phyloP scores from a whole-genome alignment of 805 yeast species.

The Kuraishia capsulata region DNA sequence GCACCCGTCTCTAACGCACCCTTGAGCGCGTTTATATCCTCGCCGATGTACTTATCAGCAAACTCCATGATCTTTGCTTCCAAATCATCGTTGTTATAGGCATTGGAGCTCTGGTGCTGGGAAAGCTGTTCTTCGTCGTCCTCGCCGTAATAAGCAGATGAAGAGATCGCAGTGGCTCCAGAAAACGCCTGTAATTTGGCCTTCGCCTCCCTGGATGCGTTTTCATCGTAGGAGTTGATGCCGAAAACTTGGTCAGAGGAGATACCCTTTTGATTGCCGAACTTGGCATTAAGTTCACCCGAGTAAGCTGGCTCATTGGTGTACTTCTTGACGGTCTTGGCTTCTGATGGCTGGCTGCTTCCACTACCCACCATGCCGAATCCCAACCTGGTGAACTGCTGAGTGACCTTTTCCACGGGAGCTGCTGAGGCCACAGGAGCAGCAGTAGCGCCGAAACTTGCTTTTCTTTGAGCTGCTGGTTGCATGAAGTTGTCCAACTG shows the following conservation, averaged over 20 bases:
- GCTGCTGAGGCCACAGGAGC: slow-evolving; percentile 9
- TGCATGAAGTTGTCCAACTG: slow-evolving; percentile 8
- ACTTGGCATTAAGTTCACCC: slow-evolving; percentile 69
- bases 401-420: slow-evolving; percentile 43
- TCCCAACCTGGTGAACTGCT: slow-evolving; percentile 73
- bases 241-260: slow-evolving; percentile 95
- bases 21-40: slow-evolving; percentile 81
- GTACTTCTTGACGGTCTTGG: neutral
- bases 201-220: slow-evolving; percentile 71
- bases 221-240: slow-evolving; percentile 73
- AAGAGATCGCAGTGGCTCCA: slow-evolving; percentile 87
- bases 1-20: slow-evolving; percentile 95
- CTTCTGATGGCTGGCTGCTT: slow-evolving; percentile 21
- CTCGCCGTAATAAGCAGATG: slow-evolving; percentile 88
- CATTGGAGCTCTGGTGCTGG: slow-evolving; percentile 16
- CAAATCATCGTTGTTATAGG: slow-evolving; percentile 32
- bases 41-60: slow-evolving; percentile 63
- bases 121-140: slow-evolving; percentile 45
- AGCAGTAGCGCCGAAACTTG: slow-evolving; percentile 6
- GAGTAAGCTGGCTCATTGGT: slow-evolving; percentile 51
- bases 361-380: slow-evolving; percentile 78
- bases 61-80: slow-evolving; percentile 46
- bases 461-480: slow-evolving; percentile 5
- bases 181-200: slow-evolving; percentile 72
- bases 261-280: slow-evolving; percentile 85